These are phyloP conservation scores for Bipolaris victoriae DNA, from an alignment of 2,329 filamentous ascomycete genomes.

Conservation along the genomic window DNA sequence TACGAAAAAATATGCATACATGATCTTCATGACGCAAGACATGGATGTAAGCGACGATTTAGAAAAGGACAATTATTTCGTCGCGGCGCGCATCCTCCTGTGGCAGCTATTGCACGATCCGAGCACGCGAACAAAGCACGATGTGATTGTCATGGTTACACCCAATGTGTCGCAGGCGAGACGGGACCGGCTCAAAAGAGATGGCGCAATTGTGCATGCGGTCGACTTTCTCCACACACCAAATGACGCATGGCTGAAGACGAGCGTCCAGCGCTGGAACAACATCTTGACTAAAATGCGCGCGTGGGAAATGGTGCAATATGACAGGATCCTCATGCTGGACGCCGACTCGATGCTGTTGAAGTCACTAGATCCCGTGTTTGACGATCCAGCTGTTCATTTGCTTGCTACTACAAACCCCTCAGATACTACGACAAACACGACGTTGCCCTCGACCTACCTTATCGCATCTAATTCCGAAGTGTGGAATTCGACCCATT, in stretches of 20 bases:
- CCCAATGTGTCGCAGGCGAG: slow-evolving; percentile 29
- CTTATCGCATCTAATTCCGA: slow-evolving; percentile 45
- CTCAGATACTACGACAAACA: neutral
- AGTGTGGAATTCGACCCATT: slow-evolving; percentile 37
- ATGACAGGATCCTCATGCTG: slow-evolving; percentile 43
- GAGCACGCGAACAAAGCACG: slow-evolving; percentile 29
- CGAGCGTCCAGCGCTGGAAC: slow-evolving; percentile 33
- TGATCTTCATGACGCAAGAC: slow-evolving; percentile 34
- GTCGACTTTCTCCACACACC: slow-evolving; percentile 31
- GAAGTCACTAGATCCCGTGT: slow-evolving; percentile 42
- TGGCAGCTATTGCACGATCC: slow-evolving; percentile 40
- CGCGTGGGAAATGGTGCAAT: slow-evolving; percentile 48
- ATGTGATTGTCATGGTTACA: slow-evolving; percentile 39
- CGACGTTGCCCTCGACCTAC: slow-evolving; percentile 39
- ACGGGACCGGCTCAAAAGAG: slow-evolving; percentile 26
- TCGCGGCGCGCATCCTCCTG: slow-evolving; percentile 36
- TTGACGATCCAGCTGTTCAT: slow-evolving; percentile 40
- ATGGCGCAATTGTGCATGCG: slow-evolving; percentile 36
- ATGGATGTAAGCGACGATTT: slow-evolving; percentile 25
- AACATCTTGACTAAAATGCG: slow-evolving; percentile 50
- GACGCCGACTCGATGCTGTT: slow-evolving; percentile 47
- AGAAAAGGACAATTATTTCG: slow-evolving; percentile 38
- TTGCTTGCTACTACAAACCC: slow-evolving; percentile 4
- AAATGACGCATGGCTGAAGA: slow-evolving; percentile 26
- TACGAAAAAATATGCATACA: slow-evolving; percentile 27